Conservation (phyloP, 495 filamentous ascomycete genomes). For the Tuber melanosporum region DNA sequence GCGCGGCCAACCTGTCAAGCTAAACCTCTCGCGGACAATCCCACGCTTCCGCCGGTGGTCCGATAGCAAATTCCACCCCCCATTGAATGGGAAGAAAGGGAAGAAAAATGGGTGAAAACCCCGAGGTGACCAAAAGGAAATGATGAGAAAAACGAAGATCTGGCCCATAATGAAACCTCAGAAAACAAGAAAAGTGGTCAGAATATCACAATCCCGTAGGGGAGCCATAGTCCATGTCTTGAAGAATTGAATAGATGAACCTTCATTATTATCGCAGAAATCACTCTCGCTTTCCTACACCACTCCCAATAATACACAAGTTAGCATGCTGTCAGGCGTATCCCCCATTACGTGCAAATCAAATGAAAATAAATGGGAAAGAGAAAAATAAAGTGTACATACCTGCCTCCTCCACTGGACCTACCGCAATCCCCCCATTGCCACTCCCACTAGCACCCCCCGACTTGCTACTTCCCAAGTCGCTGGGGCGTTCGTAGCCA, state of each 20-base stretch:
- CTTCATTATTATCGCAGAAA: not conserved
- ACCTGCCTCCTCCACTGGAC: slow-evolving; percentile 10
- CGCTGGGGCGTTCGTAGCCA: not conserved
- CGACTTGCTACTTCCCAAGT: not conserved
- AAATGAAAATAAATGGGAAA: not conserved
- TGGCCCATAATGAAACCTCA: not conserved
- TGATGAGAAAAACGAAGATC: not conserved
- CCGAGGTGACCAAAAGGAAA: not conserved
- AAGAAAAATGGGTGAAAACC: not conserved
- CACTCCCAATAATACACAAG: not conserved
- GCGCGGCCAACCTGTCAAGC: not conserved
- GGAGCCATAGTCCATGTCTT: not conserved
- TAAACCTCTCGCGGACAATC: not conserved
- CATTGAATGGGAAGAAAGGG: not conserved
- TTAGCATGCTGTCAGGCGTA: not conserved
- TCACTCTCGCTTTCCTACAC: not conserved
- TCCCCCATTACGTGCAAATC: not conserved
- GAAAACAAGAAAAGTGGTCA: not conserved
- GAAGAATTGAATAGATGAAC: not conserved
- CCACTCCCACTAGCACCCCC: not conserved
- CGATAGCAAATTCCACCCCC: not conserved
- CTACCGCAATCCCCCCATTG: not conserved
- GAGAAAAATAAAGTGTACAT: not conserved
- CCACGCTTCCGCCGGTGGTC: not conserved
- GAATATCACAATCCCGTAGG: not conserved